A percentile compares a stretch with the other conserved stretches of the same genome.
Evolutionary conservation across 2,329 filamentous ascomycete species (phyloP).

Genomic region (Fusarium kyushuense): DNA sequence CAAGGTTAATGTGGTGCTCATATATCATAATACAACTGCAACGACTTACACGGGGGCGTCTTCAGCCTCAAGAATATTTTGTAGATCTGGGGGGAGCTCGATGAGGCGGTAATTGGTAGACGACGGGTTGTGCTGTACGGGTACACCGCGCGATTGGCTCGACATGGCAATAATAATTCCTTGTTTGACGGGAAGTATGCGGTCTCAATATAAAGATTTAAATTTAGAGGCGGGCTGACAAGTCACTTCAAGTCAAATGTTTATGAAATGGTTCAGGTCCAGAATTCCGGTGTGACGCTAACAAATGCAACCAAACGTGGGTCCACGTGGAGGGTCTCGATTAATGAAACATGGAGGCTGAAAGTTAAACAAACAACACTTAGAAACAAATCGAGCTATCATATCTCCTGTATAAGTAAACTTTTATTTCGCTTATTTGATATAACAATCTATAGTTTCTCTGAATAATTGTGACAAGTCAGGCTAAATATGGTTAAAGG

Average conservation of each 20-base stretch:
- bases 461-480: neutral
- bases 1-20: neutral
- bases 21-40: neutral
- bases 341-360: slow-evolving; percentile 1
- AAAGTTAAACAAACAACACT: neutral
- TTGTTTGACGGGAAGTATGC: neutral
- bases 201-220: neutral
- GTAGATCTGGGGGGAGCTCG: slow-evolving; percentile 71
- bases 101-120: slow-evolving; percentile 69
- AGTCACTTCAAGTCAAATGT: neutral
- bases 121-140: slow-evolving; percentile 63
- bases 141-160: slow-evolving; percentile 62
- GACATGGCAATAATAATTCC: slow-evolving; percentile 53
- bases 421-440: neutral
- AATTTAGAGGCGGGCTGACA: neutral
- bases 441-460: neutral
- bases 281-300: slow-evolving; percentile 15
- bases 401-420: neutral
- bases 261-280: slow-evolving; percentile 1
- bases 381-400: neutral
- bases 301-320: slow-evolving; percentile 11
- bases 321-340: slow-evolving; percentile 16
- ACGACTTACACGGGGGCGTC: slow-evolving; percentile 64
- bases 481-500: neutral
- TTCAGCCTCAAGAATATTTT: slow-evolving; percentile 66